A percentile compares a stretch with the other conserved stretches of the same genome.
These are phyloP conservation scores for Komagataella kurtzmanii DNA, from an alignment of 805 yeast genomes.

Conservation along the genomic window DNA sequence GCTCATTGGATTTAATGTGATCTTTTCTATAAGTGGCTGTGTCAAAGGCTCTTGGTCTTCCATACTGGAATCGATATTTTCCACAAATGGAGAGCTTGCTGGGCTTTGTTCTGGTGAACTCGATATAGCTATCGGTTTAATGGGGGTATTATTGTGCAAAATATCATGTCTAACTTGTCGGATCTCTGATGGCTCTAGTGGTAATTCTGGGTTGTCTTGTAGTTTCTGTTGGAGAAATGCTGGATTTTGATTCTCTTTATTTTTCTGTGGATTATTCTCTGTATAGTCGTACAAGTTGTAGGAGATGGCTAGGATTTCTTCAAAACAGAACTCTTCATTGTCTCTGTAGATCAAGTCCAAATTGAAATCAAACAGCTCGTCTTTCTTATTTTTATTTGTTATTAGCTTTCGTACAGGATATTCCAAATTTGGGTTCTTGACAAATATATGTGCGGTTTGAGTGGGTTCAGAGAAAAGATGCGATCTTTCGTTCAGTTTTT, in stretches of 20 bases:
- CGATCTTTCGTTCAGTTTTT: constrained; percentile 7
- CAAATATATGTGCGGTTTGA: background rate
- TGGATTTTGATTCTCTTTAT: constrained; percentile 3
- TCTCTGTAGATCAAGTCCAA: constrained; percentile 39
- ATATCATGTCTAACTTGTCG: background rate
- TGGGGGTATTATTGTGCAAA: background rate
- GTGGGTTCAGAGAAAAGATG: constrained; percentile 1
- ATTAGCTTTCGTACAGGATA: constrained; percentile 36
- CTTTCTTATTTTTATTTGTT: constrained; percentile 39
- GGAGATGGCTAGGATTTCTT: constrained; percentile 34
- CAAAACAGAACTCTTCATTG: constrained; percentile 32
- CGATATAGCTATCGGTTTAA: background rate
- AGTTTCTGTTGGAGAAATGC: background rate
- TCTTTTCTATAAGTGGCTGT: constrained; percentile 4
- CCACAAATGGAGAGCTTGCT: constrained; percentile 53
- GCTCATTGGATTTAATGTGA: constrained; percentile 26
- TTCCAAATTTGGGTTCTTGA: constrained; percentile 15
- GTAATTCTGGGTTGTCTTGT: constrained; percentile 3
- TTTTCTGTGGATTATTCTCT: background rate
- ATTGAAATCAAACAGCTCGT: constrained; percentile 48
- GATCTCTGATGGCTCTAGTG: background rate
- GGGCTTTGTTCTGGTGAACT: constrained; percentile 3
- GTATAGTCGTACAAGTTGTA: background rate
- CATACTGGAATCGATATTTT: background rate
- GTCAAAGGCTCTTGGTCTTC: background rate